phyloP scores from a whole-genome alignment of 2,329 filamentous ascomycete genomes.

The Xylaria sp. region DNA sequence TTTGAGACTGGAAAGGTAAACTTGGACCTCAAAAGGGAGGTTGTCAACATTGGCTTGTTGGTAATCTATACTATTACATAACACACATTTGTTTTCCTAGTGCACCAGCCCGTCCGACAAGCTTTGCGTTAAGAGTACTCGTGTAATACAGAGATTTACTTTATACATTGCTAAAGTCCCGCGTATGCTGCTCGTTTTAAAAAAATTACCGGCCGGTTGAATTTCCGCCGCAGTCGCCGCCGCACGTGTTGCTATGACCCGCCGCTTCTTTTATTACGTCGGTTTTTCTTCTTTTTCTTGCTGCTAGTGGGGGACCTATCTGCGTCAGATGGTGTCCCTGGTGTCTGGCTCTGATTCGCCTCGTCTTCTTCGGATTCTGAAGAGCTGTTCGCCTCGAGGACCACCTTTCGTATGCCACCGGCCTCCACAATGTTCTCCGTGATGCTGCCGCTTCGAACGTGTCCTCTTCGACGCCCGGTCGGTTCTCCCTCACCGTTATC shows the following conservation, averaged over 20 bases:
- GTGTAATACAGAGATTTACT: not conserved
- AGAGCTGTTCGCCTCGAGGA: slow-evolving; percentile 72
- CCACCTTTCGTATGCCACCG: slow-evolving; percentile 76
- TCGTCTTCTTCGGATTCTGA: slow-evolving; percentile 50
- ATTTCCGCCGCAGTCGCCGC: not conserved
- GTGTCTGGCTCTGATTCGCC: slow-evolving; percentile 1
- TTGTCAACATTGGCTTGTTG: not conserved
- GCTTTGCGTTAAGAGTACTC: not conserved
- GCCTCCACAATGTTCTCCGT: slow-evolving; percentile 79
- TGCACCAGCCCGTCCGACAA: not conserved
- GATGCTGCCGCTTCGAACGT: slow-evolving; percentile 76
- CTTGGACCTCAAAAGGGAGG: not conserved
- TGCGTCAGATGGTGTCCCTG: slow-evolving; percentile 31
- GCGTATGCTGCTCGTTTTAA: not conserved
- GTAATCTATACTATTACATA: slow-evolving; percentile 13
- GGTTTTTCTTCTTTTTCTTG: slow-evolving; percentile 32
- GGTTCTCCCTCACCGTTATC: slow-evolving; percentile 39
- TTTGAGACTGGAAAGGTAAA: not conserved
- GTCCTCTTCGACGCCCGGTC: slow-evolving; percentile 47
- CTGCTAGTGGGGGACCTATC: slow-evolving; percentile 31
- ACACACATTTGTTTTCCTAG: not conserved
- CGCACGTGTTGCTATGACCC: slow-evolving; percentile 30
- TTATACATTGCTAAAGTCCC: not conserved
- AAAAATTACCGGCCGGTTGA: not conserved
- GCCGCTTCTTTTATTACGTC: slow-evolving; percentile 51